phyloP scores from a whole-genome alignment of 108 stramenopile species.

The Fragilaria crotonensis region DNA sequence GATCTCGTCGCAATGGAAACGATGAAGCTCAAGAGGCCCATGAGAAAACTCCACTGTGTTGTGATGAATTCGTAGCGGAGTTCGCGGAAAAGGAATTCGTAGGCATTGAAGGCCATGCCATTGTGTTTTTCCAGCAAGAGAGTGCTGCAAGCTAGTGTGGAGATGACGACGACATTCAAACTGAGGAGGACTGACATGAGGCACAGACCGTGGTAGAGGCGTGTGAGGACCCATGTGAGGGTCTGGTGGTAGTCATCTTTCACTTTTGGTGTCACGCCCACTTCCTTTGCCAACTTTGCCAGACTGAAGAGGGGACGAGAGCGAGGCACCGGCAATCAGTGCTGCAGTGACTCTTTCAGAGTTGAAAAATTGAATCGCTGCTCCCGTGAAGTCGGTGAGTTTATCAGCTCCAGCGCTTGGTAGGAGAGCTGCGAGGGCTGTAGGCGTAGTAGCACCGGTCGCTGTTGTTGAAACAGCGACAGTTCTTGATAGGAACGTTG shows the following conservation, averaged over 20 bases:
- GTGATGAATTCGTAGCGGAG: conserved; percentile 26
- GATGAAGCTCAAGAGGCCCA: conserved; percentile 18
- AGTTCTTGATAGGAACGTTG: no score
- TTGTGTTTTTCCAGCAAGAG: conserved; percentile 4
- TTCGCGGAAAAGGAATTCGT: conserved; percentile 11
- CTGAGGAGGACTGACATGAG: conserved; percentile 24
- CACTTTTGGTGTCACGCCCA: not conserved
- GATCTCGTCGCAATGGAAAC: conserved; percentile 8
- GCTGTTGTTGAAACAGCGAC: no score
- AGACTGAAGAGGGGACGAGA: conserved; percentile 18
- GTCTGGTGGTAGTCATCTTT: no score
- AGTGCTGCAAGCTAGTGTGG: conserved; percentile 6
- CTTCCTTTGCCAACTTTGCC: conserved; percentile 5
- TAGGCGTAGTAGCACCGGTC: no score
- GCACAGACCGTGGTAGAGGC: conserved; percentile 19
- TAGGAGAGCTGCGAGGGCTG: no score
- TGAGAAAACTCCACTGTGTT: conserved; percentile 26
- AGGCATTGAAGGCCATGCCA: conserved; percentile 2
- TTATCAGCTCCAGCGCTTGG: no score
- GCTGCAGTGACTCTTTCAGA: conserved; percentile 5
- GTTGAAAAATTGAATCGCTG: conserved; percentile 8
- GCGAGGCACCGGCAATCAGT: conserved; percentile 18
- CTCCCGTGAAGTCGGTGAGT: not conserved
- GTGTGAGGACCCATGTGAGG: not conserved
- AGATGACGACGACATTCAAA: conserved; percentile 10